These are phyloP conservation scores for Fonticula alba DNA, from an alignment of 78 protist species.

Conservation along the genomic window DNA sequence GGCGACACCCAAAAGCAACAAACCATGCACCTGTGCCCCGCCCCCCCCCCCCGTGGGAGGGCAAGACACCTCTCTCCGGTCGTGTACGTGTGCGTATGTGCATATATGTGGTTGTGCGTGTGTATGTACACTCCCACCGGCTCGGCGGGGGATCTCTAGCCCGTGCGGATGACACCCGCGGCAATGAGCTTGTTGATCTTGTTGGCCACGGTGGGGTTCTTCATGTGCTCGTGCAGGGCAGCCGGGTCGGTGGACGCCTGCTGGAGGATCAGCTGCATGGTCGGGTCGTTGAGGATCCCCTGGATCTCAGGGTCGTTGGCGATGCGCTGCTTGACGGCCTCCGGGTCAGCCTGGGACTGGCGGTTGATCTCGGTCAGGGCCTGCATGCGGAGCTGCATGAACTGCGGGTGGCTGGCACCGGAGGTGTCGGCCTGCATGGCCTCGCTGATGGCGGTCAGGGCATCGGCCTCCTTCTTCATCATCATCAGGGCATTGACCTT, in stretches of 20 bases:
- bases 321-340: not conserved
- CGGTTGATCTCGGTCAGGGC: not conserved
- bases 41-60: too few species aligned
- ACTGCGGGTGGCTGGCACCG: too few species aligned
- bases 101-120: too few species aligned
- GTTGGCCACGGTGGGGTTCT: not conserved
- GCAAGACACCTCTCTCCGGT: too few species aligned
- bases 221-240: conserved; percentile 7
- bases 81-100: too few species aligned
- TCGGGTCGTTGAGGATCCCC: conserved; percentile 12
- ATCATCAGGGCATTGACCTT: not conserved
- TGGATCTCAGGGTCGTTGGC: conserved; percentile 16
- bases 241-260: conserved; percentile 9
- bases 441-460: not conserved
- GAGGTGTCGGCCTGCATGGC: too few species aligned
- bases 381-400: not conserved
- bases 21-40: too few species aligned
- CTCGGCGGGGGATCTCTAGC: too few species aligned
- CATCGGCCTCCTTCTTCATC: not conserved
- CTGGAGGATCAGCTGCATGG: conserved; percentile 4
- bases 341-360: not conserved
- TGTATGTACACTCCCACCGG: too few species aligned
- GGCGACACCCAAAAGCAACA: too few species aligned
- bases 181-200: not conserved
- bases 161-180: not conserved